Evolutionary conservation across 495 filamentous ascomycete genomes (phyloP).

Genomic region (Lentithecium fluviatile): DNA sequence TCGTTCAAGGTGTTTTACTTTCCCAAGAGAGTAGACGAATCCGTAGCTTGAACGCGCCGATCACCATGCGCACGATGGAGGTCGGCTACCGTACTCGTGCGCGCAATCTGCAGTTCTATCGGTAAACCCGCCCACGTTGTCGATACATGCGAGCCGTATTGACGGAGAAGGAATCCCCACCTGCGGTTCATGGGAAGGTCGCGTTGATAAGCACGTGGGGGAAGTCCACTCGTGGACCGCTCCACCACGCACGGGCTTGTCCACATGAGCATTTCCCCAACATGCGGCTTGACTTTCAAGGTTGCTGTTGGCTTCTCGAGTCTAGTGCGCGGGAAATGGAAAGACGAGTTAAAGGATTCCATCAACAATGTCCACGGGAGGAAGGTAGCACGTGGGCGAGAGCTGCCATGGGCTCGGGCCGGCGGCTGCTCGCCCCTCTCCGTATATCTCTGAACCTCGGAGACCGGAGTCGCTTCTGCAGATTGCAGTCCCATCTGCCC

Average conservation of each 20-base stretch:
- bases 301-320: constrained; percentile 16
- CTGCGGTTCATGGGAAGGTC: constrained; percentile 11
- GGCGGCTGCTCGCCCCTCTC: not conserved
- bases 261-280: constrained; percentile 23
- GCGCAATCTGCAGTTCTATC: not conserved
- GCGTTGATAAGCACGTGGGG: constrained; percentile 32
- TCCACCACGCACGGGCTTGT: constrained; percentile 24
- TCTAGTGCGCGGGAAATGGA: not conserved
- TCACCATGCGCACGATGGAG: no score
- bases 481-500: not conserved
- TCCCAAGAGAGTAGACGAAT: not conserved
- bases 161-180: constrained; percentile 18
- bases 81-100: no score
- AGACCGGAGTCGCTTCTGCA: constrained; percentile 6
- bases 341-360: constrained; percentile 8
- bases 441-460: constrained; percentile 9
- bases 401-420: not conserved
- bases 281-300: constrained; percentile 11
- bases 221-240: constrained; percentile 13
- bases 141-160: constrained; percentile 10
- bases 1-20: not conserved
- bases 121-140: not conserved
- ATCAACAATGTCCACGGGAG: no score
- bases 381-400: not conserved
- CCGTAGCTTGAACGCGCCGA: not conserved